phyloP scores from a whole-genome alignment of 371 early-diverging fungal genomes.

The Circinella minor region DNA sequence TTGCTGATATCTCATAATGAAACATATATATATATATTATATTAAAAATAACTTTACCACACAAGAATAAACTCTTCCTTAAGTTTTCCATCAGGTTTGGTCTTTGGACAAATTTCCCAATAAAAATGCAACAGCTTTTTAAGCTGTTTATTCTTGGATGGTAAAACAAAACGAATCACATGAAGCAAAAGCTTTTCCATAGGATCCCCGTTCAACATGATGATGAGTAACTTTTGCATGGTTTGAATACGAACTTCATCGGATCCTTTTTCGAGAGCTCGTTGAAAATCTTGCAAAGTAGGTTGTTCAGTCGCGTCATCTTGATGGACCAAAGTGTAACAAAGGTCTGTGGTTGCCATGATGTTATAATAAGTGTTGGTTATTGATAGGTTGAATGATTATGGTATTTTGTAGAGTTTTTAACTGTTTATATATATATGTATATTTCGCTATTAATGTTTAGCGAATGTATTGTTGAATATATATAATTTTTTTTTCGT shows the following conservation, averaged over 20 bases:
- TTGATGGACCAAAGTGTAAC: conserved; percentile 74
- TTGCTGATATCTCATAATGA: too few relatives aligned
- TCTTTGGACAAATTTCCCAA: conserved; percentile 97
- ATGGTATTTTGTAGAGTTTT: too few relatives aligned
- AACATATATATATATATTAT: not conserved
- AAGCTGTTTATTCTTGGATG: conserved; percentile 89
- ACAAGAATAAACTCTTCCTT: conserved; percentile 97
- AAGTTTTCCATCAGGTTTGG: conserved; percentile 88
- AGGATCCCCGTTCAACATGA: conserved; percentile 93
- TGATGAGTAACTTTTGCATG: conserved; percentile 88
- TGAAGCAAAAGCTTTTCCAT: conserved; percentile 91
- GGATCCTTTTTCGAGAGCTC: conserved; percentile 87
- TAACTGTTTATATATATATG: too few relatives aligned
- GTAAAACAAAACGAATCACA: conserved; percentile 96
- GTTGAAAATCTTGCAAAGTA: conserved; percentile 72
- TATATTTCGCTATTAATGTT: too few relatives aligned
- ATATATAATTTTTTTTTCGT: too few relatives aligned
- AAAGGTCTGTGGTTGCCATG: conserved; percentile 56
- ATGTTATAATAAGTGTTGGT: not conserved
- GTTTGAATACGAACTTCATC: conserved; percentile 92
- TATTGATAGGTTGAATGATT: too few relatives aligned
- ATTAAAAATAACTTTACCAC: conserved; percentile 65
- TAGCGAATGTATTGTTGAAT: too few relatives aligned
- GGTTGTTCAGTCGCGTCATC: conserved; percentile 69
- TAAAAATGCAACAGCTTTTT: conserved; percentile 96